Base-by-base conservation (phyloP, 2,329 filamentous ascomycete genomes). In the Ceratocystis destructans region DNA sequence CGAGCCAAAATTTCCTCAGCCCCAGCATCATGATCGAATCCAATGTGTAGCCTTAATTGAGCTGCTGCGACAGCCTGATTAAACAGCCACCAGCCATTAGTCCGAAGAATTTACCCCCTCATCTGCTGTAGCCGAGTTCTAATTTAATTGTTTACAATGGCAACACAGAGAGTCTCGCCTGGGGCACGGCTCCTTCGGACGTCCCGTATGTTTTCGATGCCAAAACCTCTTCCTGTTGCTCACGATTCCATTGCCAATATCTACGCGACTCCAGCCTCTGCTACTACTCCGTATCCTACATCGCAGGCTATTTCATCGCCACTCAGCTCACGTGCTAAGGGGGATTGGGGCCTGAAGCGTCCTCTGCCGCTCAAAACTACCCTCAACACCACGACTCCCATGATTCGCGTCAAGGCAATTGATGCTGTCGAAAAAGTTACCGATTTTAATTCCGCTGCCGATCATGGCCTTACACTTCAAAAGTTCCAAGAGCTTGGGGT, bases 331-430 rank as follows among this genome's bases (percentile, higher is more conserved):
- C 82, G 90, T 28, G 78, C 80, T 50, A 84, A 84, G 72, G 93
- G 93, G 45, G 93, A 97, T 73, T 97, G 93, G 92, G 93, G 93
- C 15, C 79, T 96, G 71, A 97, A 97, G 78, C 82, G 93, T 66
- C 81, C 90, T 0, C 79, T 97, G 5, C 93, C 93, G 1, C 77
- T 87, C 7, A 87, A 87, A 74, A 86, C 87, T 2, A 92, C 90
- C 4, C 83, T 85, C 22, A 83, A 84, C 65, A 85, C 85, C 5
- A 84, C 86, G 5, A 86, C 85, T n/a, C 89, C 91, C 8, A 79
- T 89, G 62, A 82, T 96, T 65, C 84, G 89, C 70, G 77, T 97
- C 70, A 86, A 85, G 71, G 82, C 87, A 68, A 82, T 96, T 70
- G 93, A 97, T 78, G 89, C 90, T 1, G 83, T 86, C 71, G 91